Conservation (phyloP, 352 stramenopile species). For the Phytophthora cryptogea region DNA sequence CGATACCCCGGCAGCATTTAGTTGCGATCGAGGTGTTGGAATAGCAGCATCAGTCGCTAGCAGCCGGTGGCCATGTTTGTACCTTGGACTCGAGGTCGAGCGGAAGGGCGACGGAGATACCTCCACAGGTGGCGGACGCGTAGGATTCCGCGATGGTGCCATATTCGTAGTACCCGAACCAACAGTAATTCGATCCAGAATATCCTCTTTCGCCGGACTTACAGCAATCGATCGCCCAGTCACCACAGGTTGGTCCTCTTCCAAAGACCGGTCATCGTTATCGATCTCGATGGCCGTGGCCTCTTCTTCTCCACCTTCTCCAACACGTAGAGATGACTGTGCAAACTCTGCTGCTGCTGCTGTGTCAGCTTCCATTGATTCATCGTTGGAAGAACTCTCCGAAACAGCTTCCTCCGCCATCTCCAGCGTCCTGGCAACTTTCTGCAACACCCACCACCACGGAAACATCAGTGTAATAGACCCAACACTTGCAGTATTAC, state of each 20-base stretch:
- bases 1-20: constrained; percentile 30
- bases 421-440: constrained; percentile 32
- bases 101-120: constrained; percentile 18
- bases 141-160: background rate
- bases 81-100: constrained; percentile 23
- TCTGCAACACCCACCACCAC: constrained; percentile 7
- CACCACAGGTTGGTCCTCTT: constrained; percentile 3
- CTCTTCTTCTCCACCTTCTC: constrained; percentile 10
- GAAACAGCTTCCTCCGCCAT: constrained; percentile 17
- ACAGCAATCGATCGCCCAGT: constrained; percentile 19
- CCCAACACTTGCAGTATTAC: background rate
- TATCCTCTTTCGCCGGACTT: constrained; percentile 32
- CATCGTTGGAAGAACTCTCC: constrained; percentile 11
- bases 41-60: constrained; percentile 18
- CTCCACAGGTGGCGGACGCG: background rate
- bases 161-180: background rate
- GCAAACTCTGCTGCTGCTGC: background rate
- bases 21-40: constrained; percentile 8
- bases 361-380: background rate
- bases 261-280: constrained; percentile 4
- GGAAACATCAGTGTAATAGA: background rate
- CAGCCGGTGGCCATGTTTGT: constrained; percentile 30
- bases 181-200: constrained; percentile 26
- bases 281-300: constrained; percentile 23
- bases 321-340: background rate